Percentiles rank a stretch among this genome's conserved stretches.
Conservation (phyloP, 306 rosid genomes). For the Fragaria nilgerrensis region DNA sequence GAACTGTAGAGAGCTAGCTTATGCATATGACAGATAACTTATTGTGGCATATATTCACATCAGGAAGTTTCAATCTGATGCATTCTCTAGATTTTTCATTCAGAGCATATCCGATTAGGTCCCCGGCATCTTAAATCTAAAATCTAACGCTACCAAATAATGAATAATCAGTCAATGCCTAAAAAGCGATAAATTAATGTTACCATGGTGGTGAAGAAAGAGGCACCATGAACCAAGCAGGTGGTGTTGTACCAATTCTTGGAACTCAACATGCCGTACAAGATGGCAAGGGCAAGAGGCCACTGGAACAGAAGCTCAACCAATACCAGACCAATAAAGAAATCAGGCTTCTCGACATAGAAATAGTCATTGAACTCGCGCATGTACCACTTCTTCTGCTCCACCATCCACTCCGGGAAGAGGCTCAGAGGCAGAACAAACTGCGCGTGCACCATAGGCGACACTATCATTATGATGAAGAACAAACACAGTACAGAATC, state of each 20-base stretch:
- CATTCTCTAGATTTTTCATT: too few relatives aligned
- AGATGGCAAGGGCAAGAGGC: slow-evolving; percentile 58
- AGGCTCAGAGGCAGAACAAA: slow-evolving; percentile 38
- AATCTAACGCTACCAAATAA: not conserved
- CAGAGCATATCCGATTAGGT: too few relatives aligned
- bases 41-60: not conserved
- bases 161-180: not conserved
- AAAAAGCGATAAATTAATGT: not conserved
- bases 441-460: slow-evolving; percentile 61
- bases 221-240: slow-evolving; percentile 71
- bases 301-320: slow-evolving; percentile 71
- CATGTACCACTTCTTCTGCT: slow-evolving; percentile 44
- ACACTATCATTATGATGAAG: slow-evolving; percentile 41
- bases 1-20: not conserved
- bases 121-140: not conserved
- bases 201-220: slow-evolving; percentile 63
- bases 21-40: not conserved
- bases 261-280: slow-evolving; percentile 49
- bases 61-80: not conserved
- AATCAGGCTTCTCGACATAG: slow-evolving; percentile 51
- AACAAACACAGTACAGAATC: slow-evolving; percentile 53
- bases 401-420: slow-evolving; percentile 45
- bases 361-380: slow-evolving; percentile 55
- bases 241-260: slow-evolving; percentile 73
- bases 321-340: slow-evolving; percentile 68